Evolutionary conservation across 2,329 filamentous ascomycete genomes (phyloP), one percentile per base, ranked within the genome.

Genomic region (Fusarium secorum): DNA sequence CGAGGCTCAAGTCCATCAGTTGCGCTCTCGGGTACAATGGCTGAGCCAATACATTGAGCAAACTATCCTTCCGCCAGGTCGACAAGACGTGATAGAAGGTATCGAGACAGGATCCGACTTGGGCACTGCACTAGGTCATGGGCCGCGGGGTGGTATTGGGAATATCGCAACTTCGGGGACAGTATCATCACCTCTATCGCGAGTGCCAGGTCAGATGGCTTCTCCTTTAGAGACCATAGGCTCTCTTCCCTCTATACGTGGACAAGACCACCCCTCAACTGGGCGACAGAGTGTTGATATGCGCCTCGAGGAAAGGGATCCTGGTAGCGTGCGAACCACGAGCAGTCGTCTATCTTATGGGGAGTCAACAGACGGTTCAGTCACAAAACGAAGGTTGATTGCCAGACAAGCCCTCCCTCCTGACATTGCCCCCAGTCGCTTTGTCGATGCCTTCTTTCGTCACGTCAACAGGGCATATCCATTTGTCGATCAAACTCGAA

Each of bases 401-500:
- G 53, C 73, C 9, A 66, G 65, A 15, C 71, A 72, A 32, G 51
- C 73, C 30, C 60, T 76, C 2, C 74, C 74, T 38, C 57, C 71
- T 32, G 70, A 76, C 38, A 71, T 75, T 48, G 66, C 74, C 13
- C 79, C 79, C 10, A 76, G 77, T 15, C 75, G 74, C 22, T 82
- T 82, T 28, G 79, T 82, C 13, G 80, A 84, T 54, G 83, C 83
- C 20, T 85, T 84, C 72, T 84, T 84, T 59, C 79, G 81, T 20
- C 81, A 84, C 61, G 81, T 84, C 30, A 81, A 85, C 63, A 78
- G 82, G 8, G 82, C 82, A 5, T 85, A 85, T 61, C 83, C 83
- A 13, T 85, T 85, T 60, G 77, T 84, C 32, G 79, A 85, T 63
- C 77, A 79, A 42, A 65, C 71, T 22, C 77, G 79, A 63, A 74